phyloP scores from a whole-genome alignment of 139 green algal species.

The Zygnema cylindricum region DNA sequence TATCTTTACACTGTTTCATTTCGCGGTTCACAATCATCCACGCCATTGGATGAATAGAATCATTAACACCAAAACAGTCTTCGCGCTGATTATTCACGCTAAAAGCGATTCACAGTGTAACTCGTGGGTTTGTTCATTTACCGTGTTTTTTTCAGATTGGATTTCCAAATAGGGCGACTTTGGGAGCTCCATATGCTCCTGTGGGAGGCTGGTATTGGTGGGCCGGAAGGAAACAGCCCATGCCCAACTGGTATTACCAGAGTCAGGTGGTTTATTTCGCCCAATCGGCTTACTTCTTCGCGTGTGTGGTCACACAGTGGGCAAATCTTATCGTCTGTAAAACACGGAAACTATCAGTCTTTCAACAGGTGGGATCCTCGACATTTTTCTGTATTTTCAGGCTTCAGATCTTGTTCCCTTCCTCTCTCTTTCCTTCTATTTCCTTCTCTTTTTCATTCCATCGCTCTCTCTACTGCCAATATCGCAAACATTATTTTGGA shows the following conservation, averaged over 20 bases:
- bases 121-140: background rate
- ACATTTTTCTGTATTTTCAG: too few species aligned
- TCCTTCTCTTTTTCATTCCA: too few species aligned
- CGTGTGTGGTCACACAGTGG: slow-evolving; percentile 73
- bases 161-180: slow-evolving; percentile 18
- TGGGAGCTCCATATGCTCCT: slow-evolving; percentile 37
- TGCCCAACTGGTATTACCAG: slow-evolving; percentile 75
- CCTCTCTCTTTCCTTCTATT: too few species aligned
- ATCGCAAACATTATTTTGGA: too few species aligned
- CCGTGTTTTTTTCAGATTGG: slow-evolving; percentile 7
- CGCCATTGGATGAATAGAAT: too few species aligned
- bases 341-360: slow-evolving; percentile 78
- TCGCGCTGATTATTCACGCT: too few species aligned
- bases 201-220: slow-evolving; percentile 72
- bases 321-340: slow-evolving; percentile 79
- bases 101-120: too few species aligned
- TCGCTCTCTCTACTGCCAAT: too few species aligned
- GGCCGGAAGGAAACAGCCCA: slow-evolving; percentile 66
- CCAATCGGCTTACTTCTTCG: slow-evolving; percentile 81
- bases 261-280: slow-evolving; percentile 67
- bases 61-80: too few species aligned
- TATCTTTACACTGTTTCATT: too few species aligned
- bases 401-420: too few species aligned
- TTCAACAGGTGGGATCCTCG: slow-evolving; percentile 41
- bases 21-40: too few species aligned